phyloP scores from a whole-genome alignment of 306 rosid species.

The Dryas octopetala region DNA sequence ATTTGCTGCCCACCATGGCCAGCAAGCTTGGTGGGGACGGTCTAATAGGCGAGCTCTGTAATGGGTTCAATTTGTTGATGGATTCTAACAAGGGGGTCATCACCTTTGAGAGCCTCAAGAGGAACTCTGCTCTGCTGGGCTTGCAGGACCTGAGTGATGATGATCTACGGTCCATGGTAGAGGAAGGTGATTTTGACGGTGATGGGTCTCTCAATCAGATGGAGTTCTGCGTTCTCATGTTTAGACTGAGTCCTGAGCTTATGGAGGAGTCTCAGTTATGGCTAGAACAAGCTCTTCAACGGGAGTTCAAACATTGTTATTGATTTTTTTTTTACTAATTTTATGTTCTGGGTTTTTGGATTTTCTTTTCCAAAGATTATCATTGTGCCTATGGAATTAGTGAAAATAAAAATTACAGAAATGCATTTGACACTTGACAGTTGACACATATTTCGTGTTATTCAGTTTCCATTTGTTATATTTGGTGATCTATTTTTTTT shows the following conservation, averaged over 20 bases:
- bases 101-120: constrained; percentile 76
- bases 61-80: constrained; percentile 59
- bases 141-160: constrained; percentile 59
- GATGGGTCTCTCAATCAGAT: constrained; percentile 79
- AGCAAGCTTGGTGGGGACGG: constrained; percentile 82
- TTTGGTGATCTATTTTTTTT: too few relatives aligned
- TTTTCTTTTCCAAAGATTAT: not conserved
- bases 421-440: not conserved
- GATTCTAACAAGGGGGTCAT: constrained; percentile 61
- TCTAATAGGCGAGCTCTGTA: constrained; percentile 69
- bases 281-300: constrained; percentile 58
- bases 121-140: constrained; percentile 64
- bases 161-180: constrained; percentile 66
- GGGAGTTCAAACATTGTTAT: constrained; percentile 35
- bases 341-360: constrained; percentile 2
- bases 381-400: not conserved
- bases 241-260: constrained; percentile 84
- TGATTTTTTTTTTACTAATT: constrained; percentile 3
- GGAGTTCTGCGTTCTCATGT: constrained; percentile 92
- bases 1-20: constrained; percentile 71
- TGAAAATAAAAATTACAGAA: not conserved
- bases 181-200: constrained; percentile 80
- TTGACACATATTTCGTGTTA: not conserved
- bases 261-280: constrained; percentile 66
- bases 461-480: not conserved